Evolutionary conservation across 768 basidiomycete species (phyloP).

Genomic region (Jaapia argillacea): DNA sequence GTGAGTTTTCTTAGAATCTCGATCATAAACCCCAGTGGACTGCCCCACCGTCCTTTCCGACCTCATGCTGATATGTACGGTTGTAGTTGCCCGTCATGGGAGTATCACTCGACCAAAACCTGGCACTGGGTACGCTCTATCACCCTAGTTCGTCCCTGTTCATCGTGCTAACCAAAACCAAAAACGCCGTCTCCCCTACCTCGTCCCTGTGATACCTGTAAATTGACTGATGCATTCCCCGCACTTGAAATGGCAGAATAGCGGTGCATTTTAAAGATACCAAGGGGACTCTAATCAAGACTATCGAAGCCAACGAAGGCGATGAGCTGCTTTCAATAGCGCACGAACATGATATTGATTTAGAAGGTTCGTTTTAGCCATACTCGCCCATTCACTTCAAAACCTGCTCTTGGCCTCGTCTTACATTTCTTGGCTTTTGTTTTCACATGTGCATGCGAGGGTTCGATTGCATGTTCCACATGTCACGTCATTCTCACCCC

Average conservation of each 20-base stretch:
- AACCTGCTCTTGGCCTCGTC: background rate
- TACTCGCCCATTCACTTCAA: background rate
- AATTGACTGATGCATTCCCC: conserved; percentile 2
- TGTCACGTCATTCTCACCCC: conserved; percentile 86
- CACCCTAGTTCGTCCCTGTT: background rate
- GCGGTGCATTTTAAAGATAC: conserved; percentile 86
- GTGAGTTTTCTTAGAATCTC: background rate
- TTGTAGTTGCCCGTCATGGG: conserved; percentile 32
- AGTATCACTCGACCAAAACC: conserved; percentile 47
- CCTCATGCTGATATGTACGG: background rate
- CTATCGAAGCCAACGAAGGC: conserved; percentile 87
- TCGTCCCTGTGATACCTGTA: conserved; percentile 1
- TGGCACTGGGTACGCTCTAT: conserved; percentile 50
- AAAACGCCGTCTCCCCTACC: background rate
- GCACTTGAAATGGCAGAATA: too few species aligned
- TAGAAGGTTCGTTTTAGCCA: conserved; percentile 62
- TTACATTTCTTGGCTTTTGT: background rate
- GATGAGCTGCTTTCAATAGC: conserved; percentile 88
- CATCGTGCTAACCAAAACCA: background rate
- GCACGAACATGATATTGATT: conserved; percentile 91
- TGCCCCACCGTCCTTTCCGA: background rate
- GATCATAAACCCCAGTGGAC: background rate
- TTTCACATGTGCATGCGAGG: conserved; percentile 86
- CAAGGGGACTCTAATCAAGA: conserved; percentile 76
- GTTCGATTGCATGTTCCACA: conserved; percentile 93